These are phyloP conservation scores for Alternaria angustiovoidea DNA, from an alignment of 2,329 filamentous ascomycete genomes.

Conservation along the genomic window DNA sequence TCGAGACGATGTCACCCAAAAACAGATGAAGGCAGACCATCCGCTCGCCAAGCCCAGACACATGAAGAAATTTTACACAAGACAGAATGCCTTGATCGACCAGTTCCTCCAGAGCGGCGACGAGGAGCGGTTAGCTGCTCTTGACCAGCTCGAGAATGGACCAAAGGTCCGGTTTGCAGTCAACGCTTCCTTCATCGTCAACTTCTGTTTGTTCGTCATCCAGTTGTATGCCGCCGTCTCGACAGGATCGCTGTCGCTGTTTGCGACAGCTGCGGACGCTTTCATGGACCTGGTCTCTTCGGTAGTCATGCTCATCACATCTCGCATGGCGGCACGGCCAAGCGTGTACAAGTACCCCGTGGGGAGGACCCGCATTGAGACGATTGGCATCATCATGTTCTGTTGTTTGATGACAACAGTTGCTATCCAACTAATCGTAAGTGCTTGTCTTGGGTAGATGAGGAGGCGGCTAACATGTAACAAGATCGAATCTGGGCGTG, in stretches of 20 bases:
- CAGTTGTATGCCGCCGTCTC: conserved; percentile 67
- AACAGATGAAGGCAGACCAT: conserved; percentile 55
- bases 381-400: conserved; percentile 71
- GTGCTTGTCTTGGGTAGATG: conserved; percentile 29
- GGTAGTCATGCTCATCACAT: conserved; percentile 68
- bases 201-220: conserved; percentile 63
- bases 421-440: conserved; percentile 67
- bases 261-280: conserved; percentile 71
- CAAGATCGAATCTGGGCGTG: conserved; percentile 64
- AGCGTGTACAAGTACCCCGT: conserved; percentile 71
- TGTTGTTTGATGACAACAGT: conserved; percentile 73
- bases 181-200: conserved; percentile 49
- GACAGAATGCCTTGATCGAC: conserved; percentile 53
- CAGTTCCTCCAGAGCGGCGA: conserved; percentile 64
- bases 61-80: conserved; percentile 51
- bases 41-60: conserved; percentile 15
- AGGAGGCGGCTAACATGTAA: conserved; percentile 37
- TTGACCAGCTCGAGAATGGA: conserved; percentile 60
- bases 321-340: conserved; percentile 65
- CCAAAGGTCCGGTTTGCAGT: conserved; percentile 51
- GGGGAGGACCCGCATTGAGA: conserved; percentile 69
- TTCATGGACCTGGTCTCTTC: conserved; percentile 73
- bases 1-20: conserved; percentile 49
- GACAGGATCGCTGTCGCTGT: conserved; percentile 68
- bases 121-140: conserved; percentile 61